A percentile compares a stretch with the other conserved stretches of the same genome.
Evolutionary conservation across 2,329 filamentous ascomycete species (phyloP).

Genomic region (Beauveria caledonica): DNA sequence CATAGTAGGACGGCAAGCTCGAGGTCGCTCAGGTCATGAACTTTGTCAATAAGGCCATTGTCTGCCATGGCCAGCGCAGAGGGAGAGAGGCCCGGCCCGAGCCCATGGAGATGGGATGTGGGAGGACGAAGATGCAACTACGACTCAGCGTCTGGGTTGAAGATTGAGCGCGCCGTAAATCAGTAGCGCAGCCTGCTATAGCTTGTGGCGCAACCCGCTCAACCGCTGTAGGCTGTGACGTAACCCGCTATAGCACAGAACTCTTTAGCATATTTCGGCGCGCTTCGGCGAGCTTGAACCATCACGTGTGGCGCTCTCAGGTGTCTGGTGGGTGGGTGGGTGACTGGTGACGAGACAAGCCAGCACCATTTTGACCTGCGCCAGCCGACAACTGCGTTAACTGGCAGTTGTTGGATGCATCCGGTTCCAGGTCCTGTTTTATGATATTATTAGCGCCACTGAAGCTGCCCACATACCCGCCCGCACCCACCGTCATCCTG

Average conservation of each 20-base stretch:
- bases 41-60: constrained; percentile 54
- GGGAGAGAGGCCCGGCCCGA: background rate
- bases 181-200: background rate
- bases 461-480: background rate
- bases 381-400: background rate
- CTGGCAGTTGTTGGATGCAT: background rate
- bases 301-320: constrained; percentile 12
- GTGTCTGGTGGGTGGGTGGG: background rate
- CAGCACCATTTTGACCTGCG: background rate
- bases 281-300: background rate
- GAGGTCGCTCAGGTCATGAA: constrained; percentile 75
- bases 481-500: constrained; percentile 3
- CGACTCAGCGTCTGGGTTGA: background rate
- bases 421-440: background rate
- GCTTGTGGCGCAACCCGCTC: background rate
- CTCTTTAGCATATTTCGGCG: background rate
- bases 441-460: background rate
- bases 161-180: too few relatives aligned
- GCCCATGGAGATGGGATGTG: background rate
- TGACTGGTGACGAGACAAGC: constrained; percentile 1
- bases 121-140: background rate
- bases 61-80: constrained; percentile 46
- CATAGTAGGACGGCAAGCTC: constrained; percentile 81
- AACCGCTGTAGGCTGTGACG: background rate
- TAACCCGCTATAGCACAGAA: background rate